Conservation (phyloP, 2,329 filamentous ascomycete species). For the Epicoccum sorghinum region DNA sequence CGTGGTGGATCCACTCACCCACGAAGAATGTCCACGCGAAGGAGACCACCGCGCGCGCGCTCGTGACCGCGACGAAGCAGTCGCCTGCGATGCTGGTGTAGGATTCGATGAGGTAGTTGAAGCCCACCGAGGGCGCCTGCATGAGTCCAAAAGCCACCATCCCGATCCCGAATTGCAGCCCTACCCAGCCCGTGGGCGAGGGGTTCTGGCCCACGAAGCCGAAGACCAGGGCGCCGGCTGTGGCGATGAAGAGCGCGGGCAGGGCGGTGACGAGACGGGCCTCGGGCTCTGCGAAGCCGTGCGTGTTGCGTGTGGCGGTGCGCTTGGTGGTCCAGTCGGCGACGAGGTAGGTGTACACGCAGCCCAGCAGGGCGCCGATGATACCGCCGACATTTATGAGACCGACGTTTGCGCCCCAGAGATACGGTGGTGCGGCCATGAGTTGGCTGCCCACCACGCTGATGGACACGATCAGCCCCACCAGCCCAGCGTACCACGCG, state of each 20-base stretch:
- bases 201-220: constrained; percentile 51
- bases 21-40: constrained; percentile 64
- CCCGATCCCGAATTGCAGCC: constrained; percentile 48
- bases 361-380: constrained; percentile 46
- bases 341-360: constrained; percentile 45
- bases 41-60: constrained; percentile 55
- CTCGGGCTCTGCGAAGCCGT: constrained; percentile 51
- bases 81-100: constrained; percentile 57
- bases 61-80: constrained; percentile 61
- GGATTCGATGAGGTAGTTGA: constrained; percentile 58
- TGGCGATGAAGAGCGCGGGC: constrained; percentile 47
- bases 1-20: constrained; percentile 53
- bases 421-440: constrained; percentile 48
- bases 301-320: constrained; percentile 41
- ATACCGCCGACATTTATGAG: constrained; percentile 49
- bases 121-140: constrained; percentile 51
- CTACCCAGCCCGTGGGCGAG: constrained; percentile 46
- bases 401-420: constrained; percentile 50
- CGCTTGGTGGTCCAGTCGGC: constrained; percentile 48
- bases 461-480: constrained; percentile 50
- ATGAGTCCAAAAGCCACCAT: constrained; percentile 51
- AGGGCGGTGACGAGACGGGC: constrained; percentile 48
- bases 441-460: constrained; percentile 48
- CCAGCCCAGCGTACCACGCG: constrained; percentile 51
- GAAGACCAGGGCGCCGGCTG: constrained; percentile 47